phyloP scores from a whole-genome alignment of 441 rosid genomes.

The Eruca vesicaria region DNA sequence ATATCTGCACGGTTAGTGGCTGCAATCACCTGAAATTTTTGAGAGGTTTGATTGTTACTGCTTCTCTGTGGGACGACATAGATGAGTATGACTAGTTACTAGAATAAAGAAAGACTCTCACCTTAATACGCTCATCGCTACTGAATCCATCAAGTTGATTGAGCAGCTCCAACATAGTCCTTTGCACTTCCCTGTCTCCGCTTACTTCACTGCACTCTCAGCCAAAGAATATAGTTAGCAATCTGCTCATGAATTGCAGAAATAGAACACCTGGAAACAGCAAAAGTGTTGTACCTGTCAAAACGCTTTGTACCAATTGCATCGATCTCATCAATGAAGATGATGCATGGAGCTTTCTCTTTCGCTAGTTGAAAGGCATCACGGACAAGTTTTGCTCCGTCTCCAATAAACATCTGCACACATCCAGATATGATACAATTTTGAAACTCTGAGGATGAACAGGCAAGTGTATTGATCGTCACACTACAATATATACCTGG shows the following conservation, averaged over 20 bases:
- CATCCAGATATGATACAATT: conserved; percentile 1
- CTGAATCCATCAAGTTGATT: conserved; percentile 98
- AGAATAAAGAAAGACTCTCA: conserved; percentile 14
- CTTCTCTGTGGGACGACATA: background rate
- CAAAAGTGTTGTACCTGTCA: conserved; percentile 57
- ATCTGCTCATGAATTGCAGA: background rate
- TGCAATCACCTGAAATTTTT: conserved; percentile 71
- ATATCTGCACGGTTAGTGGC: conserved; percentile 98
- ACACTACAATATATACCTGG: conserved; percentile 52
- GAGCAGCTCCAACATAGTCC: conserved; percentile 95
- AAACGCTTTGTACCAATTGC: conserved; percentile 99
- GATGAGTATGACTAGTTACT: background rate
- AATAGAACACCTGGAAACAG: background rate
- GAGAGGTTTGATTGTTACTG: background rate
- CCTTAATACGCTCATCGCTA: conserved; percentile 96
- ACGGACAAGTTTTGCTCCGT: conserved; percentile 98
- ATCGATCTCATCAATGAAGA: conserved; percentile 96
- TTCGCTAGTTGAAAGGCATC: conserved; percentile 99
- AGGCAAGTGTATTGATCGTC: background rate
- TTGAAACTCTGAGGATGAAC: background rate
- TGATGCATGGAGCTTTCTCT: conserved; percentile 98
- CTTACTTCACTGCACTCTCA: conserved; percentile 80
- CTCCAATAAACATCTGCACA: conserved; percentile 95
- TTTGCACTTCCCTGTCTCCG: conserved; percentile 97
- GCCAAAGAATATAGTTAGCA: conserved; percentile 14